Base-by-base conservation (phyloP, 2,329 filamentous ascomycete genomes). In the Albophoma yamanashiensis region DNA sequence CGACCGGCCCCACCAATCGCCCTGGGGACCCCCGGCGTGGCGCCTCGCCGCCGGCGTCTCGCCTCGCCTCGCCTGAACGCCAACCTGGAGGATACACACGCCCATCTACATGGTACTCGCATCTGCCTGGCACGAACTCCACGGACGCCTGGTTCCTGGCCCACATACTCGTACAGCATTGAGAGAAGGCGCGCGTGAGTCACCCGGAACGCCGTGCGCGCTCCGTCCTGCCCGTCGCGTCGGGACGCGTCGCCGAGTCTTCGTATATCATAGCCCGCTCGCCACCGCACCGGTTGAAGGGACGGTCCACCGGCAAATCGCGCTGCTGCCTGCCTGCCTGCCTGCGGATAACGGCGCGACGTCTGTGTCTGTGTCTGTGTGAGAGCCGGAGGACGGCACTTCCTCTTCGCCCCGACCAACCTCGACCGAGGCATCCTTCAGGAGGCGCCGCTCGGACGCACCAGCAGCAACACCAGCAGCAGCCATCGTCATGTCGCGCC, bases 401-500 rank as follows among this genome's bases (percentile, higher is more conserved):
- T 11, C 6, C 6, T 20, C 15, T 27, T 20, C 7, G 25, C 14
- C 6, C 17, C 11, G 15, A 8, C 8, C 14, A 17, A 3, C 25
- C 47, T 34, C 27, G 25, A 1, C 25, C 9, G 4, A 20, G 47
- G 47, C 4, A 25, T 12, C 22, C 6, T 17, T 9, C 45, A 17
- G 6, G 22, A 5, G 43, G 43, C 22, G 43, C n/a, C 22, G 22
- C 22, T 2, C 43, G 1, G 45, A 50, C 6, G 31, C 50, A 53
- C 25, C 45, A 9, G 15, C 45, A 27, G 20, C 31, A 34, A 8
- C 34, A 3, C 27, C 27, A 20, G 11, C n/a, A 47, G 11, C 45
- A 12, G 4, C 22, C 58, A 25, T 14, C 58, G 20, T 14, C 58
- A 59, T 59, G 58, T 59, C 58, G 15, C 58, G 58, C 36, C 58